phyloP scores from a whole-genome alignment of 2,329 filamentous ascomycete genomes.

The Venturia nashicola region DNA sequence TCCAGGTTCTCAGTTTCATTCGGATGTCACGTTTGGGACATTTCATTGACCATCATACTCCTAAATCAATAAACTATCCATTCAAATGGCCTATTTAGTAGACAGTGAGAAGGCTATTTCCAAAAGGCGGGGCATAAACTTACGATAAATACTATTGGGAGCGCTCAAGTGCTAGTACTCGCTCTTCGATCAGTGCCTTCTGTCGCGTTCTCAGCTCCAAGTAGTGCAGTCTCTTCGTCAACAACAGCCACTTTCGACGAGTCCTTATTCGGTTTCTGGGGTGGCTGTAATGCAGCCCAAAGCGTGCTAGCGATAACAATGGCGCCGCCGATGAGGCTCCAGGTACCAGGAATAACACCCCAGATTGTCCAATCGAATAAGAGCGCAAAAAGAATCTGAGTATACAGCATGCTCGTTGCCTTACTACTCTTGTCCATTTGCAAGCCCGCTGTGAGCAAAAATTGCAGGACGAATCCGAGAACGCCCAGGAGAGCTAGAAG shows the following conservation, averaged over 20 bases:
- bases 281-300: conserved; percentile 3
- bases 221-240: conserved; percentile 2
- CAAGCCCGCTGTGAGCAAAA: conserved; percentile 5
- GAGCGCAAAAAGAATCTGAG: conserved; percentile 6
- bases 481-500: background rate
- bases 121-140: too few species aligned
- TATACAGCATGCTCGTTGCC: conserved; percentile 8
- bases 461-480: conserved; percentile 6
- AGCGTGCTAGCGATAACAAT: conserved; percentile 8
- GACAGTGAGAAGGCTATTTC: too few species aligned
- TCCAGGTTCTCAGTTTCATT: too few species aligned
- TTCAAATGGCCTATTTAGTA: too few species aligned
- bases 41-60: too few species aligned
- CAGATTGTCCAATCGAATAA: conserved; percentile 7
- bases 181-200: background rate
- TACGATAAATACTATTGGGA: too few species aligned
- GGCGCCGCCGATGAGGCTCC: conserved; percentile 6
- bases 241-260: background rate
- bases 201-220: background rate
- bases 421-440: conserved; percentile 9
- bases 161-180: background rate
- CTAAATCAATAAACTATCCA: too few species aligned
- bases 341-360: conserved; percentile 5
- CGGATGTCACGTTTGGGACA: too few species aligned
- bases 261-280: background rate